A percentile compares a stretch with the other conserved stretches of the same genome.
phyloP scores from a whole-genome alignment of 2,329 filamentous ascomycete genomes.

The Epichloe glyceriae region DNA sequence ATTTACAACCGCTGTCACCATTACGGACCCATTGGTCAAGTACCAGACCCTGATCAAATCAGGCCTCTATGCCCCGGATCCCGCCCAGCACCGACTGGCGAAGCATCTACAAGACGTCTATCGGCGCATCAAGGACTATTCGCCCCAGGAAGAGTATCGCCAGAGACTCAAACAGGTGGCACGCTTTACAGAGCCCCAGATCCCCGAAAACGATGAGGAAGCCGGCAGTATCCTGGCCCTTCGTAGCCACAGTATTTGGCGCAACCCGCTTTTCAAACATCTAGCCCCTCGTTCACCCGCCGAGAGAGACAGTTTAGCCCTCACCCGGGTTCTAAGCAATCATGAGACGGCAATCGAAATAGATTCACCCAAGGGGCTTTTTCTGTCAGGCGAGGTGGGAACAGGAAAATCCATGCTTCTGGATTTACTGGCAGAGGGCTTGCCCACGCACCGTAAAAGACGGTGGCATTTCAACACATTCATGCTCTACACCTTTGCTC shows the following conservation, averaged over 20 bases:
- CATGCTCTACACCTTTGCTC: constrained; percentile 65
- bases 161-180: constrained; percentile 50
- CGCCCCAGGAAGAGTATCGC: constrained; percentile 56
- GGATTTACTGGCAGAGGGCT: constrained; percentile 64
- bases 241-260: constrained; percentile 40
- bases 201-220: constrained; percentile 17
- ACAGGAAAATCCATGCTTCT: constrained; percentile 80
- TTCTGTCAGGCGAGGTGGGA: constrained; percentile 71
- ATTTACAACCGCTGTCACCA: constrained; percentile 38
- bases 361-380: constrained; percentile 59
- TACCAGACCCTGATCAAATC: constrained; percentile 60
- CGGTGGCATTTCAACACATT: constrained; percentile 80
- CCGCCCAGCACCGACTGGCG: constrained; percentile 58
- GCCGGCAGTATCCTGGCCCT: constrained; percentile 30
- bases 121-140: constrained; percentile 62
- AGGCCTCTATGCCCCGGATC: constrained; percentile 54
- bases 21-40: constrained; percentile 63
- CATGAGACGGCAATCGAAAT: constrained; percentile 60
- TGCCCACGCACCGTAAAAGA: constrained; percentile 60
- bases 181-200: constrained; percentile 24
- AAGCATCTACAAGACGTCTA: constrained; percentile 70
- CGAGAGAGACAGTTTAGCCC: constrained; percentile 44
- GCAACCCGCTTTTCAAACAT: constrained; percentile 45
- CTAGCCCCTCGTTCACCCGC: constrained; percentile 42
- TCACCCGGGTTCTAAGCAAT: constrained; percentile 55